phyloP scores from a whole-genome alignment of 1,284 basidiomycete species.

The Irpex lacteus region DNA sequence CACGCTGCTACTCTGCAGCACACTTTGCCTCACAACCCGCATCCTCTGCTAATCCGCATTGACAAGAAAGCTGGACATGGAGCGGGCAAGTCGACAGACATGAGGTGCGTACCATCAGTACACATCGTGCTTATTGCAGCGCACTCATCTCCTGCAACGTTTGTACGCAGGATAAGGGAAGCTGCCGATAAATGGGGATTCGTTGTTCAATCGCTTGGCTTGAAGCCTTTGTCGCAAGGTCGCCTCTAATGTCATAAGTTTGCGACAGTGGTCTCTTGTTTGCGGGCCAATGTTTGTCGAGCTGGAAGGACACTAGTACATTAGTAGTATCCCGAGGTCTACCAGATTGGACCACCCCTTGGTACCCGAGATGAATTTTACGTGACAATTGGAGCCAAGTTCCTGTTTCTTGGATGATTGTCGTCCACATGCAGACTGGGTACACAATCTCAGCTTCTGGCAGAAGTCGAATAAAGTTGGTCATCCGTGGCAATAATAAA shows the following conservation, averaged over 20 bases:
- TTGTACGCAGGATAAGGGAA: constrained; percentile 58
- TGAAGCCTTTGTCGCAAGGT: constrained; percentile 18
- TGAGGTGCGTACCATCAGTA: constrained; percentile 43
- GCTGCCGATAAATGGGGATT: constrained; percentile 77
- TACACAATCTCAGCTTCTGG: neutral
- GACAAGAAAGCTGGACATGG: constrained; percentile 82
- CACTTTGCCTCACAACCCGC: constrained; percentile 53
- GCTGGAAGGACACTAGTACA: neutral
- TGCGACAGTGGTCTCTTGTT: neutral
- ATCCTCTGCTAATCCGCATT: constrained; percentile 73
- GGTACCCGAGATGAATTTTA: neutral
- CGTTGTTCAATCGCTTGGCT: constrained; percentile 62
- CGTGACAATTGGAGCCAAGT: neutral
- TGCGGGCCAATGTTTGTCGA: neutral
- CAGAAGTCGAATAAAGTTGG: neutral
- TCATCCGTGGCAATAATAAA: neutral
- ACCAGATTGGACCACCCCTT: neutral
- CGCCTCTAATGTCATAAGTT: neutral
- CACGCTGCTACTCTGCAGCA: constrained; percentile 73
- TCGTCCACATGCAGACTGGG: neutral
- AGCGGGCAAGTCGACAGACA: constrained; percentile 74
- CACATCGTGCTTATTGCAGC: neutral
- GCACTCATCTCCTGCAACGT: neutral
- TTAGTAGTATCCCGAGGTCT: neutral
- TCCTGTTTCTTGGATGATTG: neutral